Conservation (phyloP, 345 rosid species). For the Microthlaspi erraticum region DNA sequence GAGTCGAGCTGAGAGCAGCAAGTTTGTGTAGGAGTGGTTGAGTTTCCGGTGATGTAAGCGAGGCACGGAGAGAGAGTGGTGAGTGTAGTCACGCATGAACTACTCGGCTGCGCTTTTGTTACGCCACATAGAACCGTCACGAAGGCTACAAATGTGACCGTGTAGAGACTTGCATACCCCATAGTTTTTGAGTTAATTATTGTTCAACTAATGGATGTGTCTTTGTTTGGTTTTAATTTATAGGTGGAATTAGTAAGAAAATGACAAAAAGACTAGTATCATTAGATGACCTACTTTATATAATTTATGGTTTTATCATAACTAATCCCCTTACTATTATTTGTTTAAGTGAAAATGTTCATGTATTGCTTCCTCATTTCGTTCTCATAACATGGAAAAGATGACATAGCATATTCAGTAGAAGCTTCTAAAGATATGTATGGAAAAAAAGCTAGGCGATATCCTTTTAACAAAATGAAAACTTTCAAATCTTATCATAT, state of each 20-base stretch:
- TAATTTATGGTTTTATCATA: constrained; percentile 23
- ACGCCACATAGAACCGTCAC: constrained; percentile 49
- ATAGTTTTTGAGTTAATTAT: constrained; percentile 30
- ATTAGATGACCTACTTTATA: constrained; percentile 40
- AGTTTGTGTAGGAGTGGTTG: constrained; percentile 62
- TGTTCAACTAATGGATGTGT: neutral
- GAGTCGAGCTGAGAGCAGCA: constrained; percentile 67
- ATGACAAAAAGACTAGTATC: constrained; percentile 37
- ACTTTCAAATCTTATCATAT: too few species aligned
- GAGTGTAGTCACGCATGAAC: constrained; percentile 51
- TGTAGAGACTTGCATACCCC: constrained; percentile 38
- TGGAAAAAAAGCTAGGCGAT: too few species aligned
- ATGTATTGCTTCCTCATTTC: too few species aligned
- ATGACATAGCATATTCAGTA: too few species aligned
- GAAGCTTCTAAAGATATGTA: too few species aligned
- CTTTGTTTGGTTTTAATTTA: constrained; percentile 29
- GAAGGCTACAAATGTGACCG: constrained; percentile 40
- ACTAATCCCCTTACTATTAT: neutral
- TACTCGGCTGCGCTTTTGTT: constrained; percentile 39
- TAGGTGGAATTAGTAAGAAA: constrained; percentile 18
- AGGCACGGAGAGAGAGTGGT: constrained; percentile 62
- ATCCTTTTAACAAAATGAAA: too few species aligned
- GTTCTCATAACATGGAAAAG: too few species aligned
- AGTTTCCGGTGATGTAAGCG: constrained; percentile 61
- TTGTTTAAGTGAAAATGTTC: too few species aligned